These are phyloP conservation scores for Candida methanosorbosa DNA, from an alignment of 805 yeast species.

Conservation along the genomic window DNA sequence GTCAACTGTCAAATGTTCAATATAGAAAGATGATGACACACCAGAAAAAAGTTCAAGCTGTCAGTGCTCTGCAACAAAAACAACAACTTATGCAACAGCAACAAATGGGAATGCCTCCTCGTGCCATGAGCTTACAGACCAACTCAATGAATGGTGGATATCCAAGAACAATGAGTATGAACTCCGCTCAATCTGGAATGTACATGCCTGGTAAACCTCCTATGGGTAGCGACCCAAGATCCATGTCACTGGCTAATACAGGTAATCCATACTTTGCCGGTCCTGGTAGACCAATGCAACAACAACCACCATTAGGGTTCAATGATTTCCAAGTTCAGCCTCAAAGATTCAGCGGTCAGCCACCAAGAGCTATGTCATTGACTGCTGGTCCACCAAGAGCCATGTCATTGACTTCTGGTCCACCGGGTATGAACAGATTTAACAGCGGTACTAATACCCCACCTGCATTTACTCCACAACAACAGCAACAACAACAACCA, in stretches of 20 bases:
- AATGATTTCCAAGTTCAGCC: constrained; percentile 1
- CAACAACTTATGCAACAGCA: neutral
- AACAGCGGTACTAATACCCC: constrained; percentile 2
- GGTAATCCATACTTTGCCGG: neutral
- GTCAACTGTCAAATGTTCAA: constrained; percentile 41
- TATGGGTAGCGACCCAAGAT: constrained; percentile 9
- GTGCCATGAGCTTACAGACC: constrained; percentile 27
- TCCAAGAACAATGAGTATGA: constrained; percentile 21
- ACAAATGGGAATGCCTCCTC: constrained; percentile 11
- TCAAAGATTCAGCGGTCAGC: constrained; percentile 1
- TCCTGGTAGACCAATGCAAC: too few relatives aligned
- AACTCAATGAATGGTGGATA: constrained; percentile 3
- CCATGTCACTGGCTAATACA: constrained; percentile 17
- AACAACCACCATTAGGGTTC: neutral
- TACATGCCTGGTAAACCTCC: constrained; percentile 15
- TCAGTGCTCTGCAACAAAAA: neutral
- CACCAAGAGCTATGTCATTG: constrained; percentile 13
- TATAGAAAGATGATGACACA: constrained; percentile 65
- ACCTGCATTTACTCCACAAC: constrained; percentile 4
- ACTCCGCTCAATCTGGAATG: too few relatives aligned
- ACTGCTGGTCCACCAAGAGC: constrained; percentile 15
- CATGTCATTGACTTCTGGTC: constrained; percentile 19
- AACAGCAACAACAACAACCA: constrained; percentile 3
- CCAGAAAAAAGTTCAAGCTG: constrained; percentile 38
- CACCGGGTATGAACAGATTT: constrained; percentile 3